Evolutionary conservation across 441 rosid species (phyloP), one percentile per base, ranked within the genome.

Genomic region (Kokia cookei): DNA sequence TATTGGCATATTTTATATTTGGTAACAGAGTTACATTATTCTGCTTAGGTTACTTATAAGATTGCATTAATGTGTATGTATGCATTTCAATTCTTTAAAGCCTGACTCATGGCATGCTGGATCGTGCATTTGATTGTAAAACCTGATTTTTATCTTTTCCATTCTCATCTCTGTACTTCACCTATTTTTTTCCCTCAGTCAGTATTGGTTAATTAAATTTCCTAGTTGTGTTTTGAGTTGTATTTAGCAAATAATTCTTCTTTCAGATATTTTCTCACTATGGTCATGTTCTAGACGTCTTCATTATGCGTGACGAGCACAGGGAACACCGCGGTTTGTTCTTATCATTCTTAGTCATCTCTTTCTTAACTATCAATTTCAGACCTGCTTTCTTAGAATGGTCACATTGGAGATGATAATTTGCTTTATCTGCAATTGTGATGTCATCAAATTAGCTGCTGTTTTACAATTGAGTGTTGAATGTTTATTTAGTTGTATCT

Each of bases 261-360:
- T 80, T 26, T 75, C 88, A 94, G 99, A 84, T 91, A 67, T 95
- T 93, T 87, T 82, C 93, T 73, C 86, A 84, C 55, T 95, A 77
- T 73, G 98, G 98, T 68, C 32, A 77, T 32, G 73, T 95, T 54
- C 93, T 90, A 82, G 98, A 95, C 72, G 75, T 93, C 73, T 95
- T 76, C 83, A 84, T 95, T 75, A 86, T 84, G 71, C 84, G 90
- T 10, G 97, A 91, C 61, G 90, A 82, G 76, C 76, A 82, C 86
- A 86, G 83, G 87, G 88, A 87, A 78, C 83, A 85, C 75, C 97
- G 96, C 37, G 97, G 97, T 88, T 81, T 67, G 90, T 81, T 57
- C 24, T 78, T 73, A n/a, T 65, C 69, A 74, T 77, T 82, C 11
- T 54, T 75, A 35, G 50, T 64, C 61, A 61, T 75, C 40, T 42